Evolutionary conservation across 2,329 filamentous ascomycete genomes (phyloP).

Genomic region (Fusarium anthophilum): DNA sequence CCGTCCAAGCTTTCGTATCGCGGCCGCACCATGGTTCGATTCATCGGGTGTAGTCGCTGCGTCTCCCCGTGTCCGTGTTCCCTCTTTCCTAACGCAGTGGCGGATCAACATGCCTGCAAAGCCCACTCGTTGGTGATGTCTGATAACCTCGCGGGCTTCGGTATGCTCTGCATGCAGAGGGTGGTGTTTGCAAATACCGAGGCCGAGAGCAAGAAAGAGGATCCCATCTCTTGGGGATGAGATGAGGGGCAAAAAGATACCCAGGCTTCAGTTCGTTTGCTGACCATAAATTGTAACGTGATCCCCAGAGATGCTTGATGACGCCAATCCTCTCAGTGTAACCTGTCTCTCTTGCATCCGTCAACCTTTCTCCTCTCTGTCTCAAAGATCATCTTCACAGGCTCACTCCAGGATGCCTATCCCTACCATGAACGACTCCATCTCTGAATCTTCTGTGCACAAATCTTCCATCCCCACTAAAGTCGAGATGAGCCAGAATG

Average conservation of each 20-base stretch:
- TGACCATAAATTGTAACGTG: constrained; percentile 39
- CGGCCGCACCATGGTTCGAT: constrained; percentile 25
- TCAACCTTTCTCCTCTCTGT: constrained; percentile 6
- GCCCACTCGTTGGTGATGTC: constrained; percentile 1
- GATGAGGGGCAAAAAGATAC: constrained; percentile 18
- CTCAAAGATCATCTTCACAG: not conserved
- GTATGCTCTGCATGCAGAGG: not conserved
- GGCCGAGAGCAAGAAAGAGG: constrained; percentile 4
- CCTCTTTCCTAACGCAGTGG: constrained; percentile 7
- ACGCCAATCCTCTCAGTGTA: constrained; percentile 18
- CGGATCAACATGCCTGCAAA: constrained; percentile 16
- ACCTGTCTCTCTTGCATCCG: constrained; percentile 16
- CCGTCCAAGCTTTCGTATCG: not conserved
- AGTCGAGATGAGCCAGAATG: constrained; percentile 44
- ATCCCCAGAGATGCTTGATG: constrained; percentile 32
- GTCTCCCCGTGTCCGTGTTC: not conserved
- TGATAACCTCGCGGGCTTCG: not conserved
- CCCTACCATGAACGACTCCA: constrained; percentile 42
- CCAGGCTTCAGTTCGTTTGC: constrained; percentile 8
- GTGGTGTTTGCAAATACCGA: constrained; percentile 21
- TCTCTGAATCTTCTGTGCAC: constrained; percentile 48
- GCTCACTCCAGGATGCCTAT: constrained; percentile 41
- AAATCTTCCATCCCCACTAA: constrained; percentile 45
- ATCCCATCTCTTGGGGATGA: constrained; percentile 7
- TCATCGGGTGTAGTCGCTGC: constrained; percentile 17